phyloP scores from a whole-genome alignment of 495 filamentous ascomycete genomes.

The Talaromyces proteolyticus region DNA sequence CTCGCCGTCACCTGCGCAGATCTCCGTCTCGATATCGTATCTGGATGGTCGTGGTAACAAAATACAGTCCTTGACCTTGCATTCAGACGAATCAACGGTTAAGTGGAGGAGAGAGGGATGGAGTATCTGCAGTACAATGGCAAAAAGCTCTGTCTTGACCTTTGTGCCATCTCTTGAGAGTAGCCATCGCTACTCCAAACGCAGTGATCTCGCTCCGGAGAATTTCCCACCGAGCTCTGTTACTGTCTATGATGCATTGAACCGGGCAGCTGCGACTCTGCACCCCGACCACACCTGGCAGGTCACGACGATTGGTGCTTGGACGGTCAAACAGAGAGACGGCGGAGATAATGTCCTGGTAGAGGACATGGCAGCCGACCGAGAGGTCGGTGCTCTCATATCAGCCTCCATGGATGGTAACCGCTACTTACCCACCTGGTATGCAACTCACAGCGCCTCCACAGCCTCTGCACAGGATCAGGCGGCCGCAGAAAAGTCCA shows the following conservation, averaged over 20 bases:
- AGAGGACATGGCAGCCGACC: not conserved
- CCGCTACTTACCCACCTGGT: slow-evolving; percentile 1
- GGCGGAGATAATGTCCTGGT: slow-evolving; percentile 14
- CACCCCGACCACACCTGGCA: slow-evolving; percentile 8
- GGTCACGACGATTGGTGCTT: not conserved
- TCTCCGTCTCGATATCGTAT: not conserved
- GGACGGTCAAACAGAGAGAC: slow-evolving; percentile 11
- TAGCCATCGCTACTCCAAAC: not conserved
- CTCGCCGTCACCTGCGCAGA: too few species aligned
- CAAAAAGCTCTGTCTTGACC: not conserved
- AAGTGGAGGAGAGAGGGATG: not conserved
- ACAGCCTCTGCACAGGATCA: not conserved
- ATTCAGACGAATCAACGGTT: not conserved
- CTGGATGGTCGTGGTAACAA: not conserved
- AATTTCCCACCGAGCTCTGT: not conserved
- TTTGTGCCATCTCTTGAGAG: not conserved
- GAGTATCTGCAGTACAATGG: not conserved
- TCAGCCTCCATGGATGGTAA: too few species aligned
- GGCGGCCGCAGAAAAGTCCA: slow-evolving; percentile 12
- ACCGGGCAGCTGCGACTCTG: not conserved
- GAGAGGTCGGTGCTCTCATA: not conserved
- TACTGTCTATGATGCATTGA: not conserved
- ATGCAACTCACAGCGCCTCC: not conserved
- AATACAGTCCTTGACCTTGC: not conserved
- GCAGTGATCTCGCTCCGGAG: too few species aligned